Base-by-base conservation (phyloP, 192 early-diverging fungal species). In the Coemansia sp. region DNA sequence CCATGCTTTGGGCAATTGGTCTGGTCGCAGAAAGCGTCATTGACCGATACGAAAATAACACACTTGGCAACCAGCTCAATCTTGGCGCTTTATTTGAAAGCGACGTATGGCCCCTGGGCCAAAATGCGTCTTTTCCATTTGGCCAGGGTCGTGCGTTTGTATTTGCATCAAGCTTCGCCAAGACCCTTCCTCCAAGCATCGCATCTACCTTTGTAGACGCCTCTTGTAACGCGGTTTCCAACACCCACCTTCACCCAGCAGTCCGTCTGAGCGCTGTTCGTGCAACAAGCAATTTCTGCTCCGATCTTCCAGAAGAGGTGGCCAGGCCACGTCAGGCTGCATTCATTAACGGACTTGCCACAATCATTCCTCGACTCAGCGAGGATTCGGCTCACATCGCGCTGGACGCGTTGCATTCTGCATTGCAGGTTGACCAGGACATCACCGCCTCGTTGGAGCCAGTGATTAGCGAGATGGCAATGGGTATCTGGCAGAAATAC, bases 61-160 rank as follows among this genome's bases (percentile, higher is more conserved):
- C 61, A 7, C 2, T 18, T 15, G 70, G 73, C 29, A 64, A 77
- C 13, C 77, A 78, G 20, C 87, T 93, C 63, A 91, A 93, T 67
- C 71, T 97, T 33, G 85, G 80, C 60, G 88, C 86, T 33, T 70
- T 95, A 7, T 93, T 96, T 71, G 88, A 92, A 20, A 88, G 89
- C 62, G 88, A 95, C 35, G 91, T 96, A 8, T 82, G 93, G 61
- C 86, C 87, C 46, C 51, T 83, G 58, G 72, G 74, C 1, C 80
- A 72, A 23, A 69, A 73, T 53, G 16, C 71, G 83, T 87, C 87
- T 12, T 73, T 67, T 8, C 96, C 96, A 8, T 94, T 94, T 72
- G 84, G 93, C 62, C 92, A 94, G 74, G 94, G 95, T 4, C 93
- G 96, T 15, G 89, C 94, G 2, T 87, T 98, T 58, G 89, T 94